These are phyloP conservation scores for Blepharisma undulans DNA, from an alignment of 169 alveolate species.

Conservation along the genomic window DNA sequence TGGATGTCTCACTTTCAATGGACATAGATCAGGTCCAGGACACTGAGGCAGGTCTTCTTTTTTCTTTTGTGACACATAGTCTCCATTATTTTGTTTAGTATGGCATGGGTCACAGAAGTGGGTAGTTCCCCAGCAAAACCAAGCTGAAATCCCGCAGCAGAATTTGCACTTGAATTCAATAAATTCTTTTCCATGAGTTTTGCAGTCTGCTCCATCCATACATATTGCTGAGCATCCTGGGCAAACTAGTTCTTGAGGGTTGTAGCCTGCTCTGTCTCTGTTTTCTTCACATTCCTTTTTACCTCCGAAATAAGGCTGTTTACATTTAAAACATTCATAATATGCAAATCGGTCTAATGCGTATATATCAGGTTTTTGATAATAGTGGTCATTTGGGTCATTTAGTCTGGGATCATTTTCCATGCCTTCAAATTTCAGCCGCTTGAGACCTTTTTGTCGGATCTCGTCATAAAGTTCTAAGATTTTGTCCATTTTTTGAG, in stretches of 20 bases:
- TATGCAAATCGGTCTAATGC: slow-evolving; percentile 82
- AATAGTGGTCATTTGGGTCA: slow-evolving; percentile 67
- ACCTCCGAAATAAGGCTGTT: slow-evolving; percentile 88
- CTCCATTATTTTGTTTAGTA: slow-evolving; percentile 80
- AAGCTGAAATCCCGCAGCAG: slow-evolving; percentile 82
- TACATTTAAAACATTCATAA: slow-evolving; percentile 84
- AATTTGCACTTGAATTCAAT: slow-evolving; percentile 86
- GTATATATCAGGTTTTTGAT: slow-evolving; percentile 72
- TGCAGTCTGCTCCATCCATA: slow-evolving; percentile 63
- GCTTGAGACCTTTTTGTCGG: slow-evolving; percentile 68
- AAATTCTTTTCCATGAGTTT: slow-evolving; percentile 81
- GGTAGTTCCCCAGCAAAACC: slow-evolving; percentile 90
- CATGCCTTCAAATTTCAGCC: slow-evolving; percentile 83
- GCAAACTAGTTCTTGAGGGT: slow-evolving; percentile 82
- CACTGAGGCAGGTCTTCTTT: slow-evolving; percentile 80
- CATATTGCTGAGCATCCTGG: slow-evolving; percentile 79
- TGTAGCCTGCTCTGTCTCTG: slow-evolving; percentile 67
- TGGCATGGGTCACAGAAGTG: slow-evolving; percentile 90
- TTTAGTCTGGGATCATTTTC: slow-evolving; percentile 76
- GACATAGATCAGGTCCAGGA: slow-evolving; percentile 72
- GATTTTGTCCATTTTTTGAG: slow-evolving; percentile 33
- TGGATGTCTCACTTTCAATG: slow-evolving; percentile 83
- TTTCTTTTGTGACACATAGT: slow-evolving; percentile 77
- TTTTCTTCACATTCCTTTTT: slow-evolving; percentile 80
- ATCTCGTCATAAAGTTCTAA: slow-evolving; percentile 50